Evolutionary conservation across 108 stramenopile genomes (phyloP).

Genomic region (Epipyxis sp.): DNA sequence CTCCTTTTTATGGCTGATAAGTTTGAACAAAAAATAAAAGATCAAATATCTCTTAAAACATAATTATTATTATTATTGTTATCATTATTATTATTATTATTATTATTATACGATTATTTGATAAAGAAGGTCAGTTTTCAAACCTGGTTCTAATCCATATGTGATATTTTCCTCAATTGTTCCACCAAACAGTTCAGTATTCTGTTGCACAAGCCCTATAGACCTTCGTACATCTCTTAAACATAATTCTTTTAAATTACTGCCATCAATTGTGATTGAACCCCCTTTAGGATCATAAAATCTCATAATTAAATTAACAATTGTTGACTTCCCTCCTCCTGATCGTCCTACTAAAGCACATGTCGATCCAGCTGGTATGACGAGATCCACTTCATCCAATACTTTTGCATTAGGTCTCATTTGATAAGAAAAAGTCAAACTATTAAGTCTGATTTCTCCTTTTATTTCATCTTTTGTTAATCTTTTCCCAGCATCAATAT

Average conservation of each 20-base stretch:
- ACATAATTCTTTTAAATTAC: constrained; percentile 38
- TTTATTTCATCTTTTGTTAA: too few species aligned
- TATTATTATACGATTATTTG: too few species aligned
- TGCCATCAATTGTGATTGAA: constrained; percentile 53
- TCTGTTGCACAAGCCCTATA: constrained; percentile 88
- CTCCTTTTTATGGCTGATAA: too few species aligned
- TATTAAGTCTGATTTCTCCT: constrained; percentile 27
- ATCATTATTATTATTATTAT: too few species aligned
- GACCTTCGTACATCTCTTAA: constrained; percentile 29
- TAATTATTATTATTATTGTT: too few species aligned
- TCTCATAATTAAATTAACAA: constrained; percentile 76
- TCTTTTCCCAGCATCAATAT: too few species aligned
- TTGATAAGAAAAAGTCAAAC: constrained; percentile 36
- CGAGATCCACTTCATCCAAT: constrained; percentile 66
- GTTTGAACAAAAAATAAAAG: too few species aligned
- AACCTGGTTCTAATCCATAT: too few species aligned
- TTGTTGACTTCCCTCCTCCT: constrained; percentile 83
- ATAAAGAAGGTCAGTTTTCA: too few species aligned
- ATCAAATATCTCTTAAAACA: too few species aligned
- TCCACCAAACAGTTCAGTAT: constrained; percentile 73
- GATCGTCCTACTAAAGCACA: constrained; percentile 81
- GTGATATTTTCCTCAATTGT: too few species aligned
- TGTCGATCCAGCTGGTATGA: constrained; percentile 67
- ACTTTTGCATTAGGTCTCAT: constrained; percentile 47
- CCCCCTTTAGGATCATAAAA: constrained; percentile 70